A percentile compares a stretch with the other conserved stretches of the same genome.
These are phyloP conservation scores for Oropetium thomaeum DNA, from an alignment of 176 grass and related monocot species.

Conservation along the genomic window DNA sequence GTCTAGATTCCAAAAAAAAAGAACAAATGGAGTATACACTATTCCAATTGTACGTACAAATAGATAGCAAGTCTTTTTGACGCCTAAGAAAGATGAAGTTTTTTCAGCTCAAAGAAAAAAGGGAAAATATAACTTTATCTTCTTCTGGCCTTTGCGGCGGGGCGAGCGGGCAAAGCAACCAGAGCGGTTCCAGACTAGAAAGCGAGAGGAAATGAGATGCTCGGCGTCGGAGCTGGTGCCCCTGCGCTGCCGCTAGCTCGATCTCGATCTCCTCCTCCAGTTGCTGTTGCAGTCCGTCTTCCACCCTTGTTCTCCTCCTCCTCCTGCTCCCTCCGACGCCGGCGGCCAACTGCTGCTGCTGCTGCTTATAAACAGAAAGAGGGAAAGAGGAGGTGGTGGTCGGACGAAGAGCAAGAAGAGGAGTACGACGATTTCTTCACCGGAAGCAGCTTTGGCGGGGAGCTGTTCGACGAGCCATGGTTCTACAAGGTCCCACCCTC, in stretches of 20 bases:
- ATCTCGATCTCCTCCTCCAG: not conserved
- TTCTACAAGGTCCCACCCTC: constrained; percentile 49
- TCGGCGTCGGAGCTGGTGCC: constrained; percentile 4
- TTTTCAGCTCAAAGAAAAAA: too few relatives aligned
- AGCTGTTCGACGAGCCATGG: constrained; percentile 46
- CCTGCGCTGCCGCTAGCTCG: not conserved
- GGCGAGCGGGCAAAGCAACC: not conserved
- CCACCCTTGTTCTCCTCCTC: not conserved
- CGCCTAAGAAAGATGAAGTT: too few relatives aligned
- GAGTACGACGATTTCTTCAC: not conserved
- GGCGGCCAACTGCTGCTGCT: not conserved
- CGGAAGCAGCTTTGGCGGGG: not conserved
- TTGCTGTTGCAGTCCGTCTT: not conserved
- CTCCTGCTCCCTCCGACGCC: not conserved
- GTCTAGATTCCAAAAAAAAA: too few relatives aligned
- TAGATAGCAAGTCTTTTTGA: too few relatives aligned
- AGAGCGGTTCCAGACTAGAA: not conserved
- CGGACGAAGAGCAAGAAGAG: not conserved
- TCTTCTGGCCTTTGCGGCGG: not conserved
- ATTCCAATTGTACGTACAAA: too few relatives aligned
- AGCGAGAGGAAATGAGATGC: constrained; percentile 11
- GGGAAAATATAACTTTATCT: too few relatives aligned
- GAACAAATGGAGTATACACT: too few relatives aligned
- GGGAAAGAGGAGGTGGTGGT: constrained; percentile 26
- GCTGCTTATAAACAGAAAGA: not conserved